Base-by-base conservation (phyloP, 2,329 filamentous ascomycete species). In the Talaromyces verruculosus region DNA sequence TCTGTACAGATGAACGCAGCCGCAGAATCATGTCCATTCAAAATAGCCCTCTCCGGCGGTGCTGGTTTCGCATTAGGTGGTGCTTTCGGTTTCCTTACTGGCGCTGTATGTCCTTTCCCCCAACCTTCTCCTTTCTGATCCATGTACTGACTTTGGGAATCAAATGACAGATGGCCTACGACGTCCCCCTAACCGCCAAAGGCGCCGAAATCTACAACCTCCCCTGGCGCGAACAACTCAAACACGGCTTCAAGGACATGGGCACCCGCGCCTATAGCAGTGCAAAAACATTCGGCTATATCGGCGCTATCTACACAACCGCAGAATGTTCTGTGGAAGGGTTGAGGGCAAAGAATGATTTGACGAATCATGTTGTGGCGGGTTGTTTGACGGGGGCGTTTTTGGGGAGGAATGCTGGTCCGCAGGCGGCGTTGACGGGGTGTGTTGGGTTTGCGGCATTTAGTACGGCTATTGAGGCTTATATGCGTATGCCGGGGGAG, bases 291-390 rank as follows among this genome's bases (percentile, higher is more conserved):
- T 99, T 99, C 76, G 94, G 92, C 68, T 90, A 93, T 72, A 92
- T 99, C 60, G 95, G 95, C 72, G 91, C 92, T 2, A 85, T 98
- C 22, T 99, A 96, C 82, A 87, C 88, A 17, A 94, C 94, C 47
- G 96, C 95, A 63, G 95, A 99, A 81, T 99, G 95, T 82, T 93
- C 91, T 69, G 93, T 99, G 74, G 95, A 99, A 79, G 93, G 93
- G 0, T 79, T 84, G 72, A 87, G 95, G 35, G 95, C 93, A 25
- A 97, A 96, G 83, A 97, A 98, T 80, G 95, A 98, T 78, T 79
- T 98, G 35, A 87, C 83, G 69, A 99, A 99, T 81, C 92, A 92
- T 64, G 88, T 95, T 5, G 87, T 89, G 4, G 92, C 93, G 0
- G 95, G 95, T 0, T 98, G 94, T 76, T 82, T 97, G 64, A 97